These are phyloP conservation scores for Asterella californica DNA, from an alignment of 225 moss, liverwort and hornwort genomes.

Conservation along the genomic window DNA sequence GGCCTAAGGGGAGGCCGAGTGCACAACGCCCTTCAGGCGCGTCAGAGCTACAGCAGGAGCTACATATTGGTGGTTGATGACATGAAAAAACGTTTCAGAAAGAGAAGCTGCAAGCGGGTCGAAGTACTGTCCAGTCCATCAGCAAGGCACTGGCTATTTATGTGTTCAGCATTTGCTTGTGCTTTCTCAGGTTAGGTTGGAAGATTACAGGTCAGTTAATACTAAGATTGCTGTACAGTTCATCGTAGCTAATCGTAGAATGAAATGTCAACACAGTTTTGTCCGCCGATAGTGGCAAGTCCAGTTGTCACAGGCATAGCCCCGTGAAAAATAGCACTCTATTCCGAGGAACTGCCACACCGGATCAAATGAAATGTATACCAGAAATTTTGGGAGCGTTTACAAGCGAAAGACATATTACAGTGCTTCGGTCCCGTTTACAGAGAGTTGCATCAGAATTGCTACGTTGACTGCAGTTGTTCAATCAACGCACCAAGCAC, in stretches of 20 bases:
- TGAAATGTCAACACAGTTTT: background rate
- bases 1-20: background rate
- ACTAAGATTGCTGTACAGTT: conserved; percentile 5
- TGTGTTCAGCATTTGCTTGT: background rate
- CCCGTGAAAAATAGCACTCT: background rate
- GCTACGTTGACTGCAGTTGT: too few relatives aligned
- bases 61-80: background rate
- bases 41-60: background rate
- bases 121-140: too few relatives aligned
- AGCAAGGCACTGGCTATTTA: too few relatives aligned
- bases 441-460: background rate
- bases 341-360: background rate
- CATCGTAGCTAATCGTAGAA: background rate
- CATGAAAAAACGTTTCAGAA: background rate
- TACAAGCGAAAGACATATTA: background rate
- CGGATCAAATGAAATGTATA: background rate
- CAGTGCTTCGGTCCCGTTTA: background rate
- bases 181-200: background rate
- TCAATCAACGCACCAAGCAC: too few relatives aligned
- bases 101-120: background rate
- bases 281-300: background rate
- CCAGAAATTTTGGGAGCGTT: background rate
- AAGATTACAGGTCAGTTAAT: background rate
- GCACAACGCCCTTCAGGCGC: background rate
- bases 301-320: background rate